A percentile compares a stretch with the other conserved stretches of the same genome.
phyloP scores from a whole-genome alignment of 1,139 yeast species.

The Suhomyces bolitotheri region DNA sequence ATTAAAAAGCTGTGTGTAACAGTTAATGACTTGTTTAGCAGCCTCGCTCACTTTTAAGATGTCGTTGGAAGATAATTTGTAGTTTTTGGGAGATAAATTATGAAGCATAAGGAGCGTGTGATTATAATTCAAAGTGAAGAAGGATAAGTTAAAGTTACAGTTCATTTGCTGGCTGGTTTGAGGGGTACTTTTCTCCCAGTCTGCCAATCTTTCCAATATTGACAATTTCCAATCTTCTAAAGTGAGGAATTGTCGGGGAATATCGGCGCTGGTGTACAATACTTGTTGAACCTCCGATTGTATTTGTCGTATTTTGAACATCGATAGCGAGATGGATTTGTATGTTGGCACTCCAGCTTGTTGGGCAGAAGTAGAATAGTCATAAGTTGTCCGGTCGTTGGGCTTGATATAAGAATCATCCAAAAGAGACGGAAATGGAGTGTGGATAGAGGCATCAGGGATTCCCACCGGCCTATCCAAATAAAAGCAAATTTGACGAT shows the following conservation, averaged over 20 bases:
- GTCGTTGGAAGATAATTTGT: conserved; percentile 54
- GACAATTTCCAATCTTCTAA: conserved; percentile 61
- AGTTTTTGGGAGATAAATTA: conserved; percentile 75
- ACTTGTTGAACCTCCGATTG: conserved; percentile 79
- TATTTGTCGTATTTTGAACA: conserved; percentile 66
- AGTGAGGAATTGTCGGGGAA: conserved; percentile 62
- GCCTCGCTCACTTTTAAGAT: conserved; percentile 60
- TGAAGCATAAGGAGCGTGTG: conserved; percentile 72
- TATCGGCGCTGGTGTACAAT: conserved; percentile 65
- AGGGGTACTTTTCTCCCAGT: conserved; percentile 64
- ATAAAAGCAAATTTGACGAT: conserved; percentile 74
- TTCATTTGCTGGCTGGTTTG: conserved; percentile 61
- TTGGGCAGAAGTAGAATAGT: conserved; percentile 6
- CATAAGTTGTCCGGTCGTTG: conserved; percentile 12
- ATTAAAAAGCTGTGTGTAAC: conserved; percentile 58
- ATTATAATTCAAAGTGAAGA: conserved; percentile 72
- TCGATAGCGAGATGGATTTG: conserved; percentile 63
- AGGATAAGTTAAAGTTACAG: conserved; percentile 69
- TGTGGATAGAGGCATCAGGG: conserved; percentile 66
- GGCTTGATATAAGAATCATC: conserved; percentile 67
- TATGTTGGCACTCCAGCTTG: conserved; percentile 36
- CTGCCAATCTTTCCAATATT: conserved; percentile 51
- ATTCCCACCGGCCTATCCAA: conserved; percentile 74
- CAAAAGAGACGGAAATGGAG: conserved; percentile 67
- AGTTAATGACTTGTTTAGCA: conserved; percentile 63